Conservation (phyloP, 2,329 filamentous ascomycete genomes). For the Trichoderma sp. region DNA sequence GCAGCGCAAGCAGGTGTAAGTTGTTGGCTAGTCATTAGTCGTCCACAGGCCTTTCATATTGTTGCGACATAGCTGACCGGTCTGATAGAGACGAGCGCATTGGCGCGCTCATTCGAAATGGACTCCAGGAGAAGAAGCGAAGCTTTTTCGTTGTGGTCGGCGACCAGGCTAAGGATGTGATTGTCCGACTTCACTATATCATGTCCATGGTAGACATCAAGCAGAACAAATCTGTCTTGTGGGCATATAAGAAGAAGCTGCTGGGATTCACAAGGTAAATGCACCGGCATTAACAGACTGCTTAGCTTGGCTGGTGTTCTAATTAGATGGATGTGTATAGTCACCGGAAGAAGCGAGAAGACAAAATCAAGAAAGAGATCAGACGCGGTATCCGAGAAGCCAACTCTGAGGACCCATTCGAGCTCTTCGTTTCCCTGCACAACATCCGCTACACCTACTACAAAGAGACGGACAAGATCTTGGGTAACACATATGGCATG, state of each 20-base stretch:
- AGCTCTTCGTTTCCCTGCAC: constrained; percentile 93
- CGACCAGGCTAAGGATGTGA: constrained; percentile 89
- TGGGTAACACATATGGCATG: constrained; percentile 98
- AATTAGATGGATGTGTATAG: neutral
- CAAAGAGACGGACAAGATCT: constrained; percentile 98
- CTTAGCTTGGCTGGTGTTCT: neutral
- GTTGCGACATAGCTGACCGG: neutral
- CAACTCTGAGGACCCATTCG: constrained; percentile 92
- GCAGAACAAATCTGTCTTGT: constrained; percentile 87
- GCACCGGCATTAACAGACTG: neutral
- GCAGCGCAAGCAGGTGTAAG: constrained; percentile 61
- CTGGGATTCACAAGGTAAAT: constrained; percentile 78
- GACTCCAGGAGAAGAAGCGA: constrained; percentile 91
- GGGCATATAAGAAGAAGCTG: constrained; percentile 98
- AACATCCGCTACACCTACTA: constrained; percentile 99
- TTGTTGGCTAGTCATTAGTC: constrained; percentile 13
- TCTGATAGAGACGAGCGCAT: constrained; percentile 77
- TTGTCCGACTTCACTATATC: constrained; percentile 90
- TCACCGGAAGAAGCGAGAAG: constrained; percentile 96
- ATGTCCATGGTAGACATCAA: constrained; percentile 88
- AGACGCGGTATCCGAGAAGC: constrained; percentile 91
- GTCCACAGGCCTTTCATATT: neutral
- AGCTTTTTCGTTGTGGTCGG: constrained; percentile 98
- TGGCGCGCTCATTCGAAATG: constrained; percentile 87
- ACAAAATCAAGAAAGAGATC: constrained; percentile 98